These are phyloP conservation scores for Eimeria zaria DNA, from an alignment of 169 alveolate genomes.

Conservation along the genomic window DNA sequence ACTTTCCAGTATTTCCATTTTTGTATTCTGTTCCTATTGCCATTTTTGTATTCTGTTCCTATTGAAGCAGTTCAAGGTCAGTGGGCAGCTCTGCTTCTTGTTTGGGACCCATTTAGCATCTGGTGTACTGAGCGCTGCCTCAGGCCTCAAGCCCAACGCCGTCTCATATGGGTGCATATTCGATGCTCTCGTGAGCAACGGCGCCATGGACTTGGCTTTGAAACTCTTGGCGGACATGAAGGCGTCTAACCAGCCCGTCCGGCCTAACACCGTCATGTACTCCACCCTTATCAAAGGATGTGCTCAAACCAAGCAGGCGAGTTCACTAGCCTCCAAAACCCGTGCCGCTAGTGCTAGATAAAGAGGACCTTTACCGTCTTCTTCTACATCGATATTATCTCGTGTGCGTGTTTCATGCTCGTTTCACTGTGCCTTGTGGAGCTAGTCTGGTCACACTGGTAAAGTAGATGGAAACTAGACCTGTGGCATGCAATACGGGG, in stretches of 20 bases:
- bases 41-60: neutral
- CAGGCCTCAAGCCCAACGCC: slow-evolving; percentile 88
- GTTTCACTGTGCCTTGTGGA: neutral
- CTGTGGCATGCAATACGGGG: neutral
- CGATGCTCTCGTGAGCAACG: slow-evolving; percentile 96
- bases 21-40: neutral
- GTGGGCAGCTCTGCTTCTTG: neutral
- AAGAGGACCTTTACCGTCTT: neutral
- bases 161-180: slow-evolving; percentile 95
- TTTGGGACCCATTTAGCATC: neutral
- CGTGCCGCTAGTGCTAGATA: neutral
- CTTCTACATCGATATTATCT: neutral
- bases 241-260: slow-evolving; percentile 86
- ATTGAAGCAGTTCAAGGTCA: neutral
- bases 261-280: slow-evolving; percentile 96
- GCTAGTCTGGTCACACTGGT: neutral
- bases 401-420: neutral
- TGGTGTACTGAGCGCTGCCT: neutral
- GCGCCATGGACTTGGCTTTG: slow-evolving; percentile 94
- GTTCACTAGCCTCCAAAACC: neutral
- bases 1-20: neutral
- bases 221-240: slow-evolving; percentile 94
- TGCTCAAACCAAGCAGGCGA: slow-evolving; percentile 92
- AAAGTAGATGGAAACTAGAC: neutral
- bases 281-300: slow-evolving; percentile 96